These are phyloP conservation scores for Tuber umbilicatum DNA, from an alignment of 495 filamentous ascomycete genomes.

Conservation along the genomic window DNA sequence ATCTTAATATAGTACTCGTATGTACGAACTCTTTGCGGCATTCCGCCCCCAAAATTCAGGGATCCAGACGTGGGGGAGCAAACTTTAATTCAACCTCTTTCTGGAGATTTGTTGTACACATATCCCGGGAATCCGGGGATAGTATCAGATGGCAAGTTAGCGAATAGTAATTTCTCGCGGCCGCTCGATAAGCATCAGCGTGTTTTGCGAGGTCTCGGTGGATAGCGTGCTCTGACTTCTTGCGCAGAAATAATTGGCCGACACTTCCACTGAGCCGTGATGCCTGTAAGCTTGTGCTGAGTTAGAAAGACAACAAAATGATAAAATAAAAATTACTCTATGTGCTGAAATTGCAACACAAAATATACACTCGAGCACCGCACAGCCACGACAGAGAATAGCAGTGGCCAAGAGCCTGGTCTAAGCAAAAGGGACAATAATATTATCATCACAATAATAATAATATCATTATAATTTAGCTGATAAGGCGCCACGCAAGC, in stretches of 20 bases:
- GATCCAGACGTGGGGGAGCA: not conserved
- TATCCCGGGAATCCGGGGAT: not conserved
- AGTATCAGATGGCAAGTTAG: not conserved
- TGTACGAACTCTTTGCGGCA: not conserved
- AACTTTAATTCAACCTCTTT: not conserved
- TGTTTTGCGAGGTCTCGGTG: not conserved
- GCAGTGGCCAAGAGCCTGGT: not conserved
- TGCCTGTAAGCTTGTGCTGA: not conserved
- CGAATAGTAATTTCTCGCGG: not conserved
- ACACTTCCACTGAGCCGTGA: not conserved
- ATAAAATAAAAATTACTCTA: not conserved
- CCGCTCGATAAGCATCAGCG: not conserved
- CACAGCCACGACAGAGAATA: not conserved
- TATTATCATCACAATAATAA: not conserved
- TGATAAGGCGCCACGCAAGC: not conserved
- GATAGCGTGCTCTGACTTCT: not conserved
- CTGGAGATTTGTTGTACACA: not conserved
- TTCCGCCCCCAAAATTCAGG: not conserved
- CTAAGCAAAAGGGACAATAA: not conserved
- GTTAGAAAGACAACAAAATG: not conserved
- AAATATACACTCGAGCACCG: not conserved
- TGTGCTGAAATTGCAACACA: not conserved
- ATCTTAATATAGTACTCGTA: not conserved
- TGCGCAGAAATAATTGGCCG: not conserved
- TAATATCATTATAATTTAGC: not conserved